Evolutionary conservation across 2,329 filamentous ascomycete species (phyloP).

Genomic region (Thermochaetoides dissita): DNA sequence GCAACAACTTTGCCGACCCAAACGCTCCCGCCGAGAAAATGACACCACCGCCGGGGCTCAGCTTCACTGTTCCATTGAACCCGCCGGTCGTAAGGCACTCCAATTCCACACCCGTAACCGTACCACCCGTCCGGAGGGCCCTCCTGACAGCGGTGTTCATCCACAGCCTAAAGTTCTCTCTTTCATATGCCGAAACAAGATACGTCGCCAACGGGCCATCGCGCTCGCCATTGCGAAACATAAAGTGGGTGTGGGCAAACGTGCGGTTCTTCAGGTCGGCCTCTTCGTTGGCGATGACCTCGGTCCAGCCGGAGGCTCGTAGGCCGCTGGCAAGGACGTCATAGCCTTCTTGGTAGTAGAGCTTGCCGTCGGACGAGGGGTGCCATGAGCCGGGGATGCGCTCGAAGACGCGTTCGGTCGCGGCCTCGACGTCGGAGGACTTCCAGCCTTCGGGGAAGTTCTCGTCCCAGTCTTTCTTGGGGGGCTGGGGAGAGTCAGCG

Average conservation of each 20-base stretch:
- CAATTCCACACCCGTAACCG: conserved; percentile 55
- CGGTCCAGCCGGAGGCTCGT: conserved; percentile 44
- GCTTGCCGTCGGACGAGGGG: conserved; percentile 51
- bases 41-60: conserved; percentile 46
- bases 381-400: conserved; percentile 56
- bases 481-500: conserved; percentile 27
- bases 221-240: conserved; percentile 52
- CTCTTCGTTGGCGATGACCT: conserved; percentile 44
- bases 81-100: conserved; percentile 39
- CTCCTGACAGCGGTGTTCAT: conserved; percentile 53
- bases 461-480: conserved; percentile 53
- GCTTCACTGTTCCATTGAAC: conserved; percentile 43
- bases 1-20: conserved; percentile 53
- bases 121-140: conserved; percentile 47
- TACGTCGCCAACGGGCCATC: conserved; percentile 60
- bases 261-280: conserved; percentile 52
- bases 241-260: conserved; percentile 50
- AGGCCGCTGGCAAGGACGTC: conserved; percentile 48
- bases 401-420: conserved; percentile 48
- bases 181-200: conserved; percentile 29
- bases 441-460: conserved; percentile 64
- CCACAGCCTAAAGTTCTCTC: conserved; percentile 53
- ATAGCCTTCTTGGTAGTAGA: conserved; percentile 55
- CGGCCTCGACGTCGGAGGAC: conserved; percentile 42
- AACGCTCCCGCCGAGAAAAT: conserved; percentile 56